Conservation (phyloP, 208 protist genomes). For the Strigomonas galati region DNA sequence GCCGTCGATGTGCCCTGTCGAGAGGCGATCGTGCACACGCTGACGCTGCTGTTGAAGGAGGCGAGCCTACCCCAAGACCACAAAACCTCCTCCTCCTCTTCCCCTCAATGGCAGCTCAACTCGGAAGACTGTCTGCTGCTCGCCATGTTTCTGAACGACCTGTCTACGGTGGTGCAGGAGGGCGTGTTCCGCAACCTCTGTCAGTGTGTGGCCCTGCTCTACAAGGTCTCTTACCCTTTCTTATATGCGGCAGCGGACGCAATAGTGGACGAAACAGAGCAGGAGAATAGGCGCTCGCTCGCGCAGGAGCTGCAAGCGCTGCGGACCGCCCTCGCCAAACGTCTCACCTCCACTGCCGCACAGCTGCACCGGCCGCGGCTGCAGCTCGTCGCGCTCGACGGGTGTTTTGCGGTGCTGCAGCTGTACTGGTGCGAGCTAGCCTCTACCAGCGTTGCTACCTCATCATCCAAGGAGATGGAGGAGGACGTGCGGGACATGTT, state of each 20-base stretch:
- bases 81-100: no score
- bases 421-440: background rate
- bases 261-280: constrained; percentile 18
- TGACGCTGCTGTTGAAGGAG: constrained; percentile 6
- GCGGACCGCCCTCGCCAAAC: constrained; percentile 37
- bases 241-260: constrained; percentile 10
- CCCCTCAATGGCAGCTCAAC: constrained; percentile 19
- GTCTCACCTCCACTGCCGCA: constrained; percentile 23
- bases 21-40: constrained; percentile 22
- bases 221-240: constrained; percentile 22
- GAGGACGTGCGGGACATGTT: constrained; percentile 26
- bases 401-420: background rate
- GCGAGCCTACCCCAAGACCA: background rate
- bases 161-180: constrained; percentile 35
- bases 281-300: constrained; percentile 24
- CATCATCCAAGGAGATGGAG: no score
- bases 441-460: no score
- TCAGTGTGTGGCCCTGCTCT: constrained; percentile 26
- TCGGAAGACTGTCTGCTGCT: constrained; percentile 50
- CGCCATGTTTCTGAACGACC: constrained; percentile 63
- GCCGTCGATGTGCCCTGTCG: constrained; percentile 29
- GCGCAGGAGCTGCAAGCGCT: constrained; percentile 46
- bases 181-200: constrained; percentile 26
- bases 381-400: constrained; percentile 7
- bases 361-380: background rate